Conservation (phyloP, 805 yeast species). For the Saccharomyces paradoxus region DNA sequence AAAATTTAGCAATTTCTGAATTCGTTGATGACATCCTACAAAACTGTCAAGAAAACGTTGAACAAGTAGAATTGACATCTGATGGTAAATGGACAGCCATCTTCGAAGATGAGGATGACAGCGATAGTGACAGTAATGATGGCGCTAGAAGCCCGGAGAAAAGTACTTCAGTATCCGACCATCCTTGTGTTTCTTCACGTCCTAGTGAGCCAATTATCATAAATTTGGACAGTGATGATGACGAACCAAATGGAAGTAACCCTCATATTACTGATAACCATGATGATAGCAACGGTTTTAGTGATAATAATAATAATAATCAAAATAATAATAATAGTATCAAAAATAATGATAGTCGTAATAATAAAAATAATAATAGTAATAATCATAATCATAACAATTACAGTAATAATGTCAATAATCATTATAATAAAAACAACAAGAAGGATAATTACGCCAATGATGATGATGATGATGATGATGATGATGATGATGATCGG, state of each 20-base stretch:
- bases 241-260: slow-evolving; percentile 11
- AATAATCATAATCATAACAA: neutral
- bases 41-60: slow-evolving; percentile 46
- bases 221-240: slow-evolving; percentile 44
- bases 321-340: neutral
- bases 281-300: neutral
- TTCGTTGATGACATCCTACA: slow-evolving; percentile 57
- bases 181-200: slow-evolving; percentile 1
- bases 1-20: slow-evolving; percentile 65
- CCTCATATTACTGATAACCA: slow-evolving; percentile 3
- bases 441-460: neutral
- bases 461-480: slow-evolving; percentile 1
- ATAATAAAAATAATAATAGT: neutral
- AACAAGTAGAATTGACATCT: slow-evolving; percentile 54
- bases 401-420: neutral
- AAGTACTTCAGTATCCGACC: neutral
- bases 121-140: slow-evolving; percentile 2
- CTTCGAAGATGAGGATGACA: slow-evolving; percentile 20
- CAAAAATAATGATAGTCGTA: neutral
- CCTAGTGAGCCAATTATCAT: slow-evolving; percentile 36
- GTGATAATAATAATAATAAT: neutral
- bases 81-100: slow-evolving; percentile 68
- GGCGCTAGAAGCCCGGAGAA: slow-evolving; percentile 3
- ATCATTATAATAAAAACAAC: neutral
- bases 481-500: slow-evolving; percentile 1